Base-by-base conservation (phyloP, 257 asterid genomes). In the Cinchona pubescens region DNA sequence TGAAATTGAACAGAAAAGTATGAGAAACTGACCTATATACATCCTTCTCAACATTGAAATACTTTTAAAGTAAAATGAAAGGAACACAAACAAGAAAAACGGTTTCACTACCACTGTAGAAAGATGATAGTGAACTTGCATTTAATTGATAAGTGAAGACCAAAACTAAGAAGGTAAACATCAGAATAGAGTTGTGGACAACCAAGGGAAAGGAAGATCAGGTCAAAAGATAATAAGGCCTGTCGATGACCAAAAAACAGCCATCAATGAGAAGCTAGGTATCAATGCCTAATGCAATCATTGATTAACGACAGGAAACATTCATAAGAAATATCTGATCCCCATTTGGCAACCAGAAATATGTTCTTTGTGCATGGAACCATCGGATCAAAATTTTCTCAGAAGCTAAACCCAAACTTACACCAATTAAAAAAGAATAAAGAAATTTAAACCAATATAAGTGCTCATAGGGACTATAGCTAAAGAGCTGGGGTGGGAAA, bases 1-100 rank as follows among this genome's bases (percentile, higher is more conserved):
- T 94, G 97, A 73, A 77, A 87, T 75, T 79, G 34, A 62, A 76
- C 61, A 75, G 56, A 62, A 51, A 35, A 19, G 73, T 61, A 34
- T 48, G 60, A 62, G 9, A 75, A 29, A 73, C 35, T 53, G 42
- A 40, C 75, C 35, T 3, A 29, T 71, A 71, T 35, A 73, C 49
- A 65, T 71, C 48, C 53, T 46, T 35, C 19, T 40, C 58, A 37
- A 76, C 58, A 80, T 34, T 58, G 69, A 61, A 40, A 71, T 67
- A 68, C 72, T 25, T 67, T 23, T n/a, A 8, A 40, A 66, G 34
- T 18, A 38, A n/a, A 35, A 30, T n/a, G 12, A 9, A 30, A 48
- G 75, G 55, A 23, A 68, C 74, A 9, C 71, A 71, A 13, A 73
- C 40, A 53, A 56, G 62, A 23, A 56, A n/a, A 25, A n/a, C 15